Evolutionary conservation across 768 basidiomycete genomes (phyloP), one percentile per base, ranked within the genome.

Genomic region (Dioszegia crocea): DNA sequence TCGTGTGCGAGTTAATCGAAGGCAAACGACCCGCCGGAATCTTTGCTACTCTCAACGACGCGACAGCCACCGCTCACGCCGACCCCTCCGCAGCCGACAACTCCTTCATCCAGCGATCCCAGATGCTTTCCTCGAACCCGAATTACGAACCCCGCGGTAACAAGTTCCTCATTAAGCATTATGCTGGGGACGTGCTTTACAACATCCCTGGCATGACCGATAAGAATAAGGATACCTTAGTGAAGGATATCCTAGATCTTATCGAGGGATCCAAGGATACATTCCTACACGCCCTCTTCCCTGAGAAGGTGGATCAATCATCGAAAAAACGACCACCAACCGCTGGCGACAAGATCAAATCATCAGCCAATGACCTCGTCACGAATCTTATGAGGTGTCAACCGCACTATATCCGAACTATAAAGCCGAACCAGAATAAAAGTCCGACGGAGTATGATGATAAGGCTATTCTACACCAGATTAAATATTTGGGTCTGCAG

Each of bases 141-240:
- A 93, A 99, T 77, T 99, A 98, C 73, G 96, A 99, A 73, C 81
- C 89, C 14, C 88, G 96, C 47, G 96, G 96, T 12, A 79, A 86
- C 14, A 92, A 99, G 74, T 99, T 98, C 80, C 78, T 99, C 51
- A 88, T 99, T 63, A 87, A 85, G 70, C 96, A 99, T 74, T 99
- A 98, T 72, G 96, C 96, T 19, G 96, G 96, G 67, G 96, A 98
- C 71, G 96, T 99, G 62, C 89, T 91, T 85, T 99, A 99, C 80
- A 96, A 93, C 62, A 86, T 98, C 12, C 76, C 88, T 6, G 96
- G 96, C 2, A 99, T 99, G 94, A 98, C 96, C 16, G 96, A 99
- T 79, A 99, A 99, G 83, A 99, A 99, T 82, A 99, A 99, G 82
- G 96, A 99, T 71, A 85, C 91, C 1, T 82, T 99, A 51, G 83